A percentile compares a stretch with the other conserved stretches of the same genome.
These are phyloP conservation scores for Lichtheimia hyalospora DNA, from an alignment of 371 early-diverging fungal species.

Conservation along the genomic window DNA sequence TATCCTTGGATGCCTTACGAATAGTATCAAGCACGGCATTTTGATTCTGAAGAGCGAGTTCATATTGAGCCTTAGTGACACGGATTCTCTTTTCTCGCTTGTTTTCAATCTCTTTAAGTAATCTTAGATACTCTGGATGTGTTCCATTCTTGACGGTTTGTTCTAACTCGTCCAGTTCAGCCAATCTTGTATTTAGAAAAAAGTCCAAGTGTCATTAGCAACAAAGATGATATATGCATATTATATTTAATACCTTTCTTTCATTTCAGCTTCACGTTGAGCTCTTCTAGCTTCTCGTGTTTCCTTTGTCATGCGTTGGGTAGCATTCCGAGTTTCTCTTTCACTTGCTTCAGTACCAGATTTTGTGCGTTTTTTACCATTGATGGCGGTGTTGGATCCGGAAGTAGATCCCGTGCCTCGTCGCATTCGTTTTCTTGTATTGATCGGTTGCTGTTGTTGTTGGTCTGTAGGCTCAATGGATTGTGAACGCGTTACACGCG, in stretches of 20 bases:
- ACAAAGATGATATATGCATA: background rate
- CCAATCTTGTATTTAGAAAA: constrained; percentile 9
- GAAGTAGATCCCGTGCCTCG: constrained; percentile 1
- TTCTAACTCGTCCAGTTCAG: constrained; percentile 26
- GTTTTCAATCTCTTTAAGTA: constrained; percentile 19
- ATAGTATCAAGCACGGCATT: constrained; percentile 13
- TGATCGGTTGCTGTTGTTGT: background rate
- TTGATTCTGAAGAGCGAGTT: constrained; percentile 12
- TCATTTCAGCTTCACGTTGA: constrained; percentile 20
- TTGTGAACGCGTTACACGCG: constrained; percentile 24
- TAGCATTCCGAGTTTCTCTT: constrained; percentile 25
- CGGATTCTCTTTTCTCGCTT: constrained; percentile 18
- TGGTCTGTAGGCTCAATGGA: constrained; percentile 12
- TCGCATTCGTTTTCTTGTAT: constrained; percentile 13
- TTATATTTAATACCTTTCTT: constrained; percentile 17
- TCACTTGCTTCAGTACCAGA: constrained; percentile 10
- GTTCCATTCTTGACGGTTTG: constrained; percentile 20
- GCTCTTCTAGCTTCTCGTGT: constrained; percentile 28
- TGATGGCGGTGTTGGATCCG: background rate
- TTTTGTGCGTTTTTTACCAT: constrained; percentile 2
- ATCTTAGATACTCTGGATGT: constrained; percentile 22
- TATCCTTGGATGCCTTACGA: constrained; percentile 23
- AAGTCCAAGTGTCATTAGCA: background rate
- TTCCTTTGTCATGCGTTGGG: constrained; percentile 26
- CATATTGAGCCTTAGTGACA: constrained; percentile 14